These are phyloP conservation scores for Pestalotiopsis sp. DNA, from an alignment of 2,329 filamentous ascomycete genomes.

Conservation along the genomic window DNA sequence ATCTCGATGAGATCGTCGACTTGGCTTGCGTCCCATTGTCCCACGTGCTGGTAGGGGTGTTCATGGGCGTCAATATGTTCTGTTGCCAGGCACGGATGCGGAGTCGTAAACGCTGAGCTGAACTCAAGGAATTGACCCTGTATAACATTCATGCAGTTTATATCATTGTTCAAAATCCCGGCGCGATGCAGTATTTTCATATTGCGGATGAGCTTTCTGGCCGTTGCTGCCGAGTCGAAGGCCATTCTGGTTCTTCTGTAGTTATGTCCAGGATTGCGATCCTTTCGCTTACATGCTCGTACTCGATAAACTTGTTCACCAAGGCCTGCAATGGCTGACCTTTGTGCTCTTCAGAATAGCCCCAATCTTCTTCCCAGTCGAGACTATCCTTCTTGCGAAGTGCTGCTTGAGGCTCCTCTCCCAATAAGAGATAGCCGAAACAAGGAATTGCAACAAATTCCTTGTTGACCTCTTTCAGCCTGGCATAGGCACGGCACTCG, in stretches of 20 bases:
- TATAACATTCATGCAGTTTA: not conserved
- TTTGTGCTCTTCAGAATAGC: not conserved
- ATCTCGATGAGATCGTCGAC: not conserved
- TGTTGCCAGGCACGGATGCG: constrained; percentile 9
- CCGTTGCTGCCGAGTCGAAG: not conserved
- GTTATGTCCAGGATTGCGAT: not conserved
- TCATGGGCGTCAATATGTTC: not conserved
- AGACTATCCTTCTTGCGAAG: not conserved
- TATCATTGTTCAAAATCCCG: not conserved
- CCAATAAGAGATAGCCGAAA: constrained; percentile 6
- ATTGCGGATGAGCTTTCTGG: not conserved
- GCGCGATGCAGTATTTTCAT: not conserved
- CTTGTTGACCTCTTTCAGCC: constrained; percentile 3
- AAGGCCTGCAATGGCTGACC: not conserved
- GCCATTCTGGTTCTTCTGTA: not conserved
- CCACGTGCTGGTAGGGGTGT: not conserved
- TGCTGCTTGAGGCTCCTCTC: not conserved
- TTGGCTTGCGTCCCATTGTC: not conserved
- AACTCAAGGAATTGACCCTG: constrained; percentile 11
- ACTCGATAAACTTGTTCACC: not conserved
- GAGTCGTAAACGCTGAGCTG: constrained; percentile 11
- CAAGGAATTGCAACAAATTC: constrained; percentile 6
- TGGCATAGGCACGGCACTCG: constrained; percentile 9
- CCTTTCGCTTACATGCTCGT: not conserved
- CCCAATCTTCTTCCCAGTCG: constrained; percentile 9